A percentile compares a stretch with the other conserved stretches of the same genome.
phyloP scores from a whole-genome alignment of 2,329 filamentous ascomycete species.

The Claviceps digitariae region DNA sequence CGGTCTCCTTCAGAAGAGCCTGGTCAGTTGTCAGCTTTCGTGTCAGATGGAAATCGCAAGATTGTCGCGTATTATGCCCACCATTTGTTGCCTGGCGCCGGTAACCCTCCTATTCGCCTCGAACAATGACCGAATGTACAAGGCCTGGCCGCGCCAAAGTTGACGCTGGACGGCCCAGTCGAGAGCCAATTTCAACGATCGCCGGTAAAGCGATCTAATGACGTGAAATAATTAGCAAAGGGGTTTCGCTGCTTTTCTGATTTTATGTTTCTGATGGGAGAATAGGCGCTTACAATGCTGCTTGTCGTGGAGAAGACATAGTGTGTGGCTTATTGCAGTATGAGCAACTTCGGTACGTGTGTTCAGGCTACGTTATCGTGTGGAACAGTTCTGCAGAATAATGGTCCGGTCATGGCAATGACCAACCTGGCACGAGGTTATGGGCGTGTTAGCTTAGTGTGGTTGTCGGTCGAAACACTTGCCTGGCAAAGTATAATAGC shows the following conservation, averaged over 20 bases:
- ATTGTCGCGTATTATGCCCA: slow-evolving; percentile 26
- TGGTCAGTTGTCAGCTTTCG: slow-evolving; percentile 22
- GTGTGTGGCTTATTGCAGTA: not conserved
- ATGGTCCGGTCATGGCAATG: not conserved
- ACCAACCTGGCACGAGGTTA: not conserved
- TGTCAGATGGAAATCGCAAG: not conserved
- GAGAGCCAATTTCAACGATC: slow-evolving; percentile 80
- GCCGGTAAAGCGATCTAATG: slow-evolving; percentile 66
- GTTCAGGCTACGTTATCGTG: not conserved
- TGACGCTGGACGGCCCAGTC: slow-evolving; percentile 92
- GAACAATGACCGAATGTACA: slow-evolving; percentile 91
- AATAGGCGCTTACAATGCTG: slow-evolving; percentile 31
- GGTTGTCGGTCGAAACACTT: not conserved
- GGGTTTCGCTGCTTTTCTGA: not conserved
- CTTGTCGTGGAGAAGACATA: slow-evolving; percentile 28
- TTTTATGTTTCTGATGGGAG: not conserved
- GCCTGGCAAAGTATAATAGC: not conserved
- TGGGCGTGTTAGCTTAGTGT: not conserved
- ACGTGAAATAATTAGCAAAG: not conserved
- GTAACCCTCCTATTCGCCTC: slow-evolving; percentile 80
- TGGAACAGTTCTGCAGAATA: not conserved
- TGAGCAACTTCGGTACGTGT: not conserved
- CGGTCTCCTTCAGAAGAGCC: slow-evolving; percentile 76
- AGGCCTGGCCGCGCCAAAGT: slow-evolving; percentile 87
- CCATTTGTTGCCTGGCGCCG: slow-evolving; percentile 76